Evolutionary conservation across 805 yeast species (phyloP), one percentile per base, ranked within the genome.

Genomic region (Nematodospora valgi): DNA sequence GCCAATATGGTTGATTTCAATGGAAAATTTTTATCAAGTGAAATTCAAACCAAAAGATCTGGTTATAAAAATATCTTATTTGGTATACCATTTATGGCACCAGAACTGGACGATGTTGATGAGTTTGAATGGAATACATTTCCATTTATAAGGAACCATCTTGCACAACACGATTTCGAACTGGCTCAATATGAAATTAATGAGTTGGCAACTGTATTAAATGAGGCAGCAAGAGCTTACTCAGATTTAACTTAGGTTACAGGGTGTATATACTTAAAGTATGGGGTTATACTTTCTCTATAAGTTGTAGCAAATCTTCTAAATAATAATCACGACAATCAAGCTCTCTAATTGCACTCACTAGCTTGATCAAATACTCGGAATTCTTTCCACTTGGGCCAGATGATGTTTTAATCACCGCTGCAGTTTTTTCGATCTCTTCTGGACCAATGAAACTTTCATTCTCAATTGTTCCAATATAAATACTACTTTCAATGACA

Each of bases 381-480:
- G 64, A 57, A 52, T 89, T 89, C 11, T 70, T 67, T 0, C 98
- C 97, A 49, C 94, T 82, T 16, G 93, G 93, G 0, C 98, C 98
- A 5, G 45, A 48, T 12, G 82, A 64, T 0, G 47, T 46, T 7
- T 68, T 60, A 10, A 89, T 86, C 6, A 75, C 68, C 13, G 48
- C 45, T 0, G 95, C 95, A 0, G 95, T 79, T 0, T 55, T 58
- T 5, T 56, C 54, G 0, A 82, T 62, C 3, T 53, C 51, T 52
- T 88, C 94, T 1, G 95, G 94, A 0, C 97, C 97, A 3, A 86
- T 68, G 50, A 88, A 91, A 3, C 95, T 86, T 34, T 69, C 81
- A 49, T 88, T 89, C 10, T 76, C 82, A 1, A 80, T 72, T 1
- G 91, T 83, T 0, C 96, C 97, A 14, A 89, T 85, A 54, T 89